phyloP scores from a whole-genome alignment of 352 stramenopile species.

The Globisporangium takayamanum region DNA sequence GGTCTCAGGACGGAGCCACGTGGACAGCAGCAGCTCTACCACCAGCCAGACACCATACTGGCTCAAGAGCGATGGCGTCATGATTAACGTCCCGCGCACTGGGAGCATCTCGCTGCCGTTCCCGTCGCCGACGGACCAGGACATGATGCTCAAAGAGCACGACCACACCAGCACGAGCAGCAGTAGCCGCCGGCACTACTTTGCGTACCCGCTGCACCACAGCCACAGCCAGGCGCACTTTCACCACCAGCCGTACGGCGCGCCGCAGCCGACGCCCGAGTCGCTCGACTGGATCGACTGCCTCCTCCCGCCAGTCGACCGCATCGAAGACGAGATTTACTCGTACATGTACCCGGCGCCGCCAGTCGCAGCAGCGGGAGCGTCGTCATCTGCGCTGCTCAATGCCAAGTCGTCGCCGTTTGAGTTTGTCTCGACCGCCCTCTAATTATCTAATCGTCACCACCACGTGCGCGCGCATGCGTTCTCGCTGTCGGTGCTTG shows the following conservation, averaged over 20 bases:
- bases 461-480: too few relatives aligned
- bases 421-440: conserved; percentile 26
- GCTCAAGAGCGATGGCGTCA: conserved; percentile 14
- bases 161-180: conserved; percentile 12
- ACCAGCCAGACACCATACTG: conserved; percentile 6
- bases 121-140: conserved; percentile 16
- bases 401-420: conserved; percentile 19
- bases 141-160: conserved; percentile 32
- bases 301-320: conserved; percentile 28
- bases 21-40: neutral
- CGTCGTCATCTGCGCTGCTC: conserved; percentile 7
- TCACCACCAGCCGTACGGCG: conserved; percentile 5
- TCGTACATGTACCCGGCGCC: conserved; percentile 31
- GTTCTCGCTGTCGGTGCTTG: neutral
- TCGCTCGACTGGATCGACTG: conserved; percentile 57
- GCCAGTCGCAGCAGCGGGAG: neutral
- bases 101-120: conserved; percentile 14
- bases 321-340: conserved; percentile 32
- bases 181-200: conserved; percentile 13
- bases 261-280: conserved; percentile 19
- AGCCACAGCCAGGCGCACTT: conserved; percentile 6
- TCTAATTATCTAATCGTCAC: conserved; percentile 12
- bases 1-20: neutral
- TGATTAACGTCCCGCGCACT: conserved; percentile 24
- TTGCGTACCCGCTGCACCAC: neutral